phyloP scores from a whole-genome alignment of 192 early-diverging fungal species.

The Coemansia sp. region DNA sequence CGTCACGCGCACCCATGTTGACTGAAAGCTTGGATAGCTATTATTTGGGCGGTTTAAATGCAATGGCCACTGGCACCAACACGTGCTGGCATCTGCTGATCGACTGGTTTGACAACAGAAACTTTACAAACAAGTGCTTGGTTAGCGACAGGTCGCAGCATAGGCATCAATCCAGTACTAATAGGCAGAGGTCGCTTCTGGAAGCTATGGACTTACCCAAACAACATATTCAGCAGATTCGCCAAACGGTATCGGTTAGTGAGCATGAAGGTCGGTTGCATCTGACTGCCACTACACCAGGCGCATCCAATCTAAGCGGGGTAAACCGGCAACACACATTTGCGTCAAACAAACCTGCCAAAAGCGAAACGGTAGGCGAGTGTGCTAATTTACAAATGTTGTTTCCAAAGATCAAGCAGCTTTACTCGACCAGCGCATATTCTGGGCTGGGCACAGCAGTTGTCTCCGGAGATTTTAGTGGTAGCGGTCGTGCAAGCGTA shows the following conservation, averaged over 20 bases:
- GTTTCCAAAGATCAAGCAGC: conserved; percentile 45
- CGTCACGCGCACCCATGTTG: conserved; percentile 66
- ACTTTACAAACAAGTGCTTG: conserved; percentile 28
- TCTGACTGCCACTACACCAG: neutral
- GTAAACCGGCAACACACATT: conserved; percentile 19
- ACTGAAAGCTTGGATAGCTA: conserved; percentile 70
- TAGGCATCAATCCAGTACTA: neutral
- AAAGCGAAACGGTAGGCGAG: neutral
- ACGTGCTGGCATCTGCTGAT: conserved; percentile 40
- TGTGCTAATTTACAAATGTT: conserved; percentile 40
- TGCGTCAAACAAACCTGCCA: neutral
- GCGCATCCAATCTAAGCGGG: neutral
- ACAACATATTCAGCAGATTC: conserved; percentile 9
- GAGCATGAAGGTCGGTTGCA: conserved; percentile 14
- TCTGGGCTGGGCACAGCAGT: conserved; percentile 65
- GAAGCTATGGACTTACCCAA: conserved; percentile 3
- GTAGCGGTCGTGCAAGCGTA: conserved; percentile 57
- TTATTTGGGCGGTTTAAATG: conserved; percentile 62
- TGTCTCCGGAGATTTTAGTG: conserved; percentile 69
- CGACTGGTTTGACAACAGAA: conserved; percentile 42
- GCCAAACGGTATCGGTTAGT: conserved; percentile 7
- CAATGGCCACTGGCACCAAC: conserved; percentile 33
- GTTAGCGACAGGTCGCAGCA: conserved; percentile 9
- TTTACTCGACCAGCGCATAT: conserved; percentile 54
- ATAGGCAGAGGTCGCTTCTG: conserved; percentile 1